phyloP scores from a whole-genome alignment of 345 rosid genomes.

The Geranium rotundifolium region DNA sequence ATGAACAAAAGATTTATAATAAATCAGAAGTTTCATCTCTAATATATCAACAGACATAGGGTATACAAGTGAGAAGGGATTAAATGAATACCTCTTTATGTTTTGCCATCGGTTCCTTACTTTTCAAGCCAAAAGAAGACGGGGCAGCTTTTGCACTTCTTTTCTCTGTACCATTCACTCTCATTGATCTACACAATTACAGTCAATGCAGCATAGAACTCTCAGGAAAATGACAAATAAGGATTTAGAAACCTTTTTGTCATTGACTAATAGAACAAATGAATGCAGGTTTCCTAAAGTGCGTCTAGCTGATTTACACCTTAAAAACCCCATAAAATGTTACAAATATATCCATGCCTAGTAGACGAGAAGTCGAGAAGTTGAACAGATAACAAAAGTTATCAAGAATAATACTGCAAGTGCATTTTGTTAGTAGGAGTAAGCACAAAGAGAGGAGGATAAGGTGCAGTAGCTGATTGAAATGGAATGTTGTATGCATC shows the following conservation, averaged over 20 bases:
- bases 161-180: slow-evolving; percentile 25
- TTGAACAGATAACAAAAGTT: neutral
- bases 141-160: slow-evolving; percentile 35
- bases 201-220: slow-evolving; percentile 9
- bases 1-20: neutral
- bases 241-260: neutral
- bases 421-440: no score
- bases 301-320: no score
- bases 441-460: no score
- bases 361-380: neutral
- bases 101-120: slow-evolving; percentile 23
- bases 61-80: neutral
- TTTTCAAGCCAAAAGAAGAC: slow-evolving; percentile 31
- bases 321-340: neutral
- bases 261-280: no score
- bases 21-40: slow-evolving; percentile 1
- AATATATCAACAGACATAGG: neutral
- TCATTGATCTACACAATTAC: slow-evolving; percentile 25
- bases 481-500: no score
- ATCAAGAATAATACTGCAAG: neutral
- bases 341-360: neutral
- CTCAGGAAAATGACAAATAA: neutral
- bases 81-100: slow-evolving; percentile 31
- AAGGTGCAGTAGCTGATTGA: no score
- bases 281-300: neutral